Percentiles rank a stretch among this genome's conserved stretches.
phyloP scores from a whole-genome alignment of 345 rosid species.

The Iberis pinnata region DNA sequence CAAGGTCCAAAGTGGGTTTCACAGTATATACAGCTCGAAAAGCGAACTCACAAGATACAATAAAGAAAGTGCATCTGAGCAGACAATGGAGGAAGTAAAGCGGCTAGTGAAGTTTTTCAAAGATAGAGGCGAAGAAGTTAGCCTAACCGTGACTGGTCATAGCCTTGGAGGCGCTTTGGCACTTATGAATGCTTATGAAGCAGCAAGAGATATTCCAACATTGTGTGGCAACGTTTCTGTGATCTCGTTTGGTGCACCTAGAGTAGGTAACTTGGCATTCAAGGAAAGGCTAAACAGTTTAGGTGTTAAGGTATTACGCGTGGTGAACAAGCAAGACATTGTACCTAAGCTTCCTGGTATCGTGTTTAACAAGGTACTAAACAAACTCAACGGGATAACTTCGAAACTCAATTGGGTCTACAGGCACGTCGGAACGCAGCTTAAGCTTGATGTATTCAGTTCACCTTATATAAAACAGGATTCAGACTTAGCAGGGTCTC shows the following conservation, averaged over 20 bases:
- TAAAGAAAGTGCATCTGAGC: slow-evolving; percentile 49
- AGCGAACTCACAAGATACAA: slow-evolving; percentile 46
- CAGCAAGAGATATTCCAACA: slow-evolving; percentile 35
- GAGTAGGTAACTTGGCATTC: slow-evolving; percentile 62
- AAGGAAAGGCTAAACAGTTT: slow-evolving; percentile 37
- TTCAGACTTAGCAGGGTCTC: slow-evolving; percentile 36
- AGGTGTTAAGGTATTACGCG: slow-evolving; percentile 48
- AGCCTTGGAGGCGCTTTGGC: slow-evolving; percentile 64
- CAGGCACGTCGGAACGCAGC: slow-evolving; percentile 49
- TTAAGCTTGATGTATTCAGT: slow-evolving; percentile 37
- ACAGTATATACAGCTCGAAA: slow-evolving; percentile 43
- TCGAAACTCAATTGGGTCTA: slow-evolving; percentile 45
- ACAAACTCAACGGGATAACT: slow-evolving; percentile 36
- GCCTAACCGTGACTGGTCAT: slow-evolving; percentile 53
- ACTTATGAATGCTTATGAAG: slow-evolving; percentile 50
- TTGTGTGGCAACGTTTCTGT: slow-evolving; percentile 39
- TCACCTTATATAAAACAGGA: slow-evolving; percentile 49
- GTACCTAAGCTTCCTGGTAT: slow-evolving; percentile 59
- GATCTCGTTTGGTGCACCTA: slow-evolving; percentile 55
- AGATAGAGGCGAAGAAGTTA: slow-evolving; percentile 44
- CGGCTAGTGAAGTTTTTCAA: slow-evolving; percentile 29
- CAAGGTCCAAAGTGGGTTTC: slow-evolving; percentile 53
- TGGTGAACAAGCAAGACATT: slow-evolving; percentile 50
- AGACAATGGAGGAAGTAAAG: slow-evolving; percentile 49
- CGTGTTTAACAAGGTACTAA: slow-evolving; percentile 37